Percentiles rank a stretch among this genome's conserved stretches.
Conservation (phyloP, 1,284 basidiomycete genomes). For the Cystobasidium sp. region DNA sequence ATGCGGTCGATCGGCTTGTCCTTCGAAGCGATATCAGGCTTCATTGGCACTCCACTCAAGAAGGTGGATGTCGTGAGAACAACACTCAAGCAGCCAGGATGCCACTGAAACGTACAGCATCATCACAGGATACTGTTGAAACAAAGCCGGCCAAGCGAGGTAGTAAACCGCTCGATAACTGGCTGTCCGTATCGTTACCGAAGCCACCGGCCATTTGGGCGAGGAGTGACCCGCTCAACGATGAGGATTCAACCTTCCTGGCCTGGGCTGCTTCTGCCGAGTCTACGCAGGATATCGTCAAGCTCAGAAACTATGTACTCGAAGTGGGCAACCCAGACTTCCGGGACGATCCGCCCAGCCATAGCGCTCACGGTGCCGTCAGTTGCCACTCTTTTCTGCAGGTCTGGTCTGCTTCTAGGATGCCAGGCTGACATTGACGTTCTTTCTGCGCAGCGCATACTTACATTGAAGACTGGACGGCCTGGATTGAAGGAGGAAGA, state of each 20-base stretch:
- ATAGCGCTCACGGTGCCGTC: conserved; percentile 33
- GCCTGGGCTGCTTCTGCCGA: conserved; percentile 27
- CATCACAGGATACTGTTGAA: conserved; percentile 1
- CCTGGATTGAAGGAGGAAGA: conserved; percentile 32
- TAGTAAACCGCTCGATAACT: conserved; percentile 31
- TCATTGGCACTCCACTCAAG: too few species aligned
- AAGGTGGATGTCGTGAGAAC: too few species aligned
- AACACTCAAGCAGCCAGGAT: neutral
- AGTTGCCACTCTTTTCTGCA: neutral
- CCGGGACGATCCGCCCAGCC: conserved; percentile 28
- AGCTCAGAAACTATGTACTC: conserved; percentile 32
- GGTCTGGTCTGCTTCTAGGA: neutral
- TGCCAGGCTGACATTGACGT: neutral
- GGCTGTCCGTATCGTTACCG: conserved; percentile 30
- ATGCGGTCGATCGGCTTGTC: too few species aligned
- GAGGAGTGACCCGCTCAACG: conserved; percentile 17
- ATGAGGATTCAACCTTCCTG: conserved; percentile 37
- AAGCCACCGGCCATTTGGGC: conserved; percentile 21
- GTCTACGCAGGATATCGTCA: conserved; percentile 25
- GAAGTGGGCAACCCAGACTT: conserved; percentile 21
- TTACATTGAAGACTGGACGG: conserved; percentile 27
- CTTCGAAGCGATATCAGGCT: too few species aligned
- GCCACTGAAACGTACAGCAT: conserved; percentile 31
- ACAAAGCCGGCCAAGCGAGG: conserved; percentile 25
- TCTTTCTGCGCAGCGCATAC: conserved; percentile 14